Conservation (phyloP, 164 flowering plant species). For the Cinnamomum micranthum region DNA sequence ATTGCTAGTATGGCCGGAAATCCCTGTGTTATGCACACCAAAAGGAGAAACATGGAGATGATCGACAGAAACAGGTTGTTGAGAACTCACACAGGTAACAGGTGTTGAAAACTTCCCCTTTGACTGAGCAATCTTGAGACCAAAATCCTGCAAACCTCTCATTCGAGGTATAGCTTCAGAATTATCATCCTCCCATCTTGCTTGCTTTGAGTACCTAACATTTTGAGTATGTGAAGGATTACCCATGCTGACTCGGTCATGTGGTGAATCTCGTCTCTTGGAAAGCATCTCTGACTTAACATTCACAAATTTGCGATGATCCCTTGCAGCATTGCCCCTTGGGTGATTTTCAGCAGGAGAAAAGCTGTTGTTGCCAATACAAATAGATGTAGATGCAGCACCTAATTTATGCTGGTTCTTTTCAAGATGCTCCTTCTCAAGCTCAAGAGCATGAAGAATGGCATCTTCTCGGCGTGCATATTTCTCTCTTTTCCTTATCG, state of each 20-base stretch:
- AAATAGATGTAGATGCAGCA: slow-evolving; percentile 31
- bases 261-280: slow-evolving; percentile 21
- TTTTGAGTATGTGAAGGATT: slow-evolving; percentile 14
- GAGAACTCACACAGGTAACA: slow-evolving; percentile 28
- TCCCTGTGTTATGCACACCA: slow-evolving; percentile 24
- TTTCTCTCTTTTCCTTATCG: slow-evolving; percentile 88
- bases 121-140: slow-evolving; percentile 46
- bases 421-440: slow-evolving; percentile 64
- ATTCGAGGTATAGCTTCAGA: slow-evolving; percentile 49
- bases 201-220: slow-evolving; percentile 19
- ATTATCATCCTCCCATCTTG: slow-evolving; percentile 41
- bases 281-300: slow-evolving; percentile 28
- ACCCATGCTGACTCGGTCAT: slow-evolving; percentile 28
- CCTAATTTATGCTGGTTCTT: slow-evolving; percentile 50
- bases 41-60: slow-evolving; percentile 18
- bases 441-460: slow-evolving; percentile 96
- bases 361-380: slow-evolving; percentile 19
- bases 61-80: slow-evolving; percentile 19
- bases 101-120: slow-evolving; percentile 35
- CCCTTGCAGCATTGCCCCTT: slow-evolving; percentile 20
- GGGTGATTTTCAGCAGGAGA: slow-evolving; percentile 28
- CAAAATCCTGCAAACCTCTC: slow-evolving; percentile 82
- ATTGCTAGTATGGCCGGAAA: slow-evolving; percentile 26
- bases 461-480: slow-evolving; percentile 99
- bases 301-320: slow-evolving; percentile 28